Percentiles rank a stretch among this genome's conserved stretches.
Evolutionary conservation across 768 basidiomycete species (phyloP).

Genomic region (Dacryopinax spathularia): DNA sequence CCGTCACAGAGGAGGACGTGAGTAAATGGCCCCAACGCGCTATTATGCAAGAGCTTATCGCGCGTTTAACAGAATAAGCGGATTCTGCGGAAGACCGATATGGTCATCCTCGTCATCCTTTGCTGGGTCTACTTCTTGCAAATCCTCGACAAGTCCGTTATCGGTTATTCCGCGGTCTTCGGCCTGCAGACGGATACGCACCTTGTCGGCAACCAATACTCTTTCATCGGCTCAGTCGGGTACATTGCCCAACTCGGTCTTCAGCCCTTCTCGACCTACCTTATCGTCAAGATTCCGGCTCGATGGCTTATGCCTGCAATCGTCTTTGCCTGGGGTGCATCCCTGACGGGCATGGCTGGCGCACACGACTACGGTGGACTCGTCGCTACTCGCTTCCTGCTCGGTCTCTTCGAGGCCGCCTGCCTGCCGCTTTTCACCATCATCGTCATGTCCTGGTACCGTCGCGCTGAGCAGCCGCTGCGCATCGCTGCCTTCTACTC

Average conservation of each 20-base stretch:
- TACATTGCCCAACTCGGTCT: constrained; percentile 14
- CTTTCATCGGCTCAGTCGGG: constrained; percentile 13
- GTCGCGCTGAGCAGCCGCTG: constrained; percentile 17
- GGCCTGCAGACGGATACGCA: constrained; percentile 14
- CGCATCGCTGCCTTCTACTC: constrained; percentile 14
- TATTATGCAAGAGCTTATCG: no score
- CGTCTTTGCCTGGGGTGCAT: constrained; percentile 15
- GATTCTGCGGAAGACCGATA: constrained; percentile 19
- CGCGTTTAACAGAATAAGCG: constrained; percentile 9
- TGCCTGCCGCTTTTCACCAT: constrained; percentile 27
- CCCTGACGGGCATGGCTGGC: constrained; percentile 19
- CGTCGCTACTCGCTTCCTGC: constrained; percentile 23
- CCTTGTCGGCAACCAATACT: constrained; percentile 15
- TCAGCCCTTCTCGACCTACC: constrained; percentile 17
- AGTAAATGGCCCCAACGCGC: no score
- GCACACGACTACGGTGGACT: constrained; percentile 17
- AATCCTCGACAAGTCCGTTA: constrained; percentile 19
- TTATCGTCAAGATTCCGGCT: constrained; percentile 20
- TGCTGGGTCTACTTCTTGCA: constrained; percentile 25
- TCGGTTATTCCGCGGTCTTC: constrained; percentile 21
- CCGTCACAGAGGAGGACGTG: not conserved
- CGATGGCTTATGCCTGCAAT: constrained; percentile 17
- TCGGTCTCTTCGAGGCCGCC: constrained; percentile 24
- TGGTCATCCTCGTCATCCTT: constrained; percentile 16
- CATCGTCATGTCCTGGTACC: constrained; percentile 19